phyloP scores from a whole-genome alignment of 148 eudicot species.

The Suaeda aralocaspica region DNA sequence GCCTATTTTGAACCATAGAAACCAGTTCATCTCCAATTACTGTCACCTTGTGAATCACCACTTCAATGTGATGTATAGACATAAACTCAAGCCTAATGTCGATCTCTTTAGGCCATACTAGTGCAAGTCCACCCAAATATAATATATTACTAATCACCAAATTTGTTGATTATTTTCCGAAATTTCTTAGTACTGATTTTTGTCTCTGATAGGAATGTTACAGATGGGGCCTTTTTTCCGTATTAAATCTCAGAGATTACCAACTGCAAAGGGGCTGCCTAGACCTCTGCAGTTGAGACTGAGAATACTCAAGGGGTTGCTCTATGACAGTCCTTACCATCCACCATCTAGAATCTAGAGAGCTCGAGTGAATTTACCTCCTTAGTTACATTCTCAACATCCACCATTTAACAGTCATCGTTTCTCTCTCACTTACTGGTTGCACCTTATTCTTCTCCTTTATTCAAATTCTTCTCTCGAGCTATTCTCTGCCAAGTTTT shows the following conservation, averaged over 20 bases:
- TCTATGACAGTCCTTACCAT: not conserved
- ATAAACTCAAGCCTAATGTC: not conserved
- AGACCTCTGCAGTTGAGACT: conserved; percentile 9
- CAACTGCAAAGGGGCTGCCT: conserved; percentile 1
- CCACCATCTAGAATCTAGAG: too few species aligned
- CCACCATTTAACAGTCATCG: too few species aligned
- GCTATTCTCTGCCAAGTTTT: too few species aligned
- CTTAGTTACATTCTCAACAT: too few species aligned
- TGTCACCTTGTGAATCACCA: not conserved
- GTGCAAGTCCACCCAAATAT: not conserved
- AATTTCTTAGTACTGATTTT: not conserved
- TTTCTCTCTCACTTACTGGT: too few species aligned
- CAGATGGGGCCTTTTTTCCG: not conserved
- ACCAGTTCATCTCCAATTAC: not conserved
- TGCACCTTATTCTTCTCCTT: too few species aligned
- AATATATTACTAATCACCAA: not conserved
- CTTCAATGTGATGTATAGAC: not conserved
- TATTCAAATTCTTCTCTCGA: too few species aligned
- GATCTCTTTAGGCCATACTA: not conserved
- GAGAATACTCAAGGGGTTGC: conserved; percentile 8
- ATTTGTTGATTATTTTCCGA: not conserved
- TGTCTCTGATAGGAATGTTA: not conserved
- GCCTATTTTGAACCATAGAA: conserved; percentile 4
- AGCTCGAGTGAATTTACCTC: too few species aligned
- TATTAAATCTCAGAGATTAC: not conserved